Percentiles rank a stretch among this genome's conserved stretches.
phyloP scores from a whole-genome alignment of 1,284 basidiomycete species.

The Ceratobasidium sp. region DNA sequence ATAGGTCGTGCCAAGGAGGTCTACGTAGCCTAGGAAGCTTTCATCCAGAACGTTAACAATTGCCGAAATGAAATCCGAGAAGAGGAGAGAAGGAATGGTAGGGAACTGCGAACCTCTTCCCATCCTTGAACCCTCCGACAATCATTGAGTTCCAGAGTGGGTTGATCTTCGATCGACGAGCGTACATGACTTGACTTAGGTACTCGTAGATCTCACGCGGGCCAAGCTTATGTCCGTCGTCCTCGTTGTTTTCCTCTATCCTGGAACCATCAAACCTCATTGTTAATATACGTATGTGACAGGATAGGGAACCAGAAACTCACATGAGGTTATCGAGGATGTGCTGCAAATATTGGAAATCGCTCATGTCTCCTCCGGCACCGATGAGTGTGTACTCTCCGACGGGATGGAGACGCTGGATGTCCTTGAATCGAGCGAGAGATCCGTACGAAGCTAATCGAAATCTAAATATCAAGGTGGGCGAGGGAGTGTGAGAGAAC shows the following conservation, averaged over 20 bases:
- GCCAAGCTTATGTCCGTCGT: constrained; percentile 87
- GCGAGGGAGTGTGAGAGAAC: neutral
- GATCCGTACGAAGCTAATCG: constrained; percentile 92
- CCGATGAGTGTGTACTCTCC: constrained; percentile 89
- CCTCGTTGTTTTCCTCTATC: constrained; percentile 80
- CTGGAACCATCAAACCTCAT: constrained; percentile 49
- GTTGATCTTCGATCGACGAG: constrained; percentile 86
- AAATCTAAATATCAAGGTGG: neutral
- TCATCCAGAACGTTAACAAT: neutral
- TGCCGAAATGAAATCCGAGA: neutral
- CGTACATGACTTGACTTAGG: constrained; percentile 92
- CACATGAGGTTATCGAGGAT: constrained; percentile 74
- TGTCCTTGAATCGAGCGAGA: constrained; percentile 95
- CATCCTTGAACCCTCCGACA: constrained; percentile 90
- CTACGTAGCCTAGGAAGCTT: constrained; percentile 94
- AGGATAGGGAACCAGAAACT: constrained; percentile 24
- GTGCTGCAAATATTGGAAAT: constrained; percentile 94
- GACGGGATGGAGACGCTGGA: constrained; percentile 87
- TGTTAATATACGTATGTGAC: constrained; percentile 2
- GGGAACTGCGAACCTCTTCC: constrained; percentile 66
- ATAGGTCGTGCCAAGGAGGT: constrained; percentile 97
- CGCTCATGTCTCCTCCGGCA: constrained; percentile 96
- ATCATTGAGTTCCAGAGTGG: constrained; percentile 97
- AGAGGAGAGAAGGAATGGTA: neutral
- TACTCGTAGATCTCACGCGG: constrained; percentile 95